Base-by-base conservation (phyloP, 768 basidiomycete genomes). In the Lactarius sp. region DNA sequence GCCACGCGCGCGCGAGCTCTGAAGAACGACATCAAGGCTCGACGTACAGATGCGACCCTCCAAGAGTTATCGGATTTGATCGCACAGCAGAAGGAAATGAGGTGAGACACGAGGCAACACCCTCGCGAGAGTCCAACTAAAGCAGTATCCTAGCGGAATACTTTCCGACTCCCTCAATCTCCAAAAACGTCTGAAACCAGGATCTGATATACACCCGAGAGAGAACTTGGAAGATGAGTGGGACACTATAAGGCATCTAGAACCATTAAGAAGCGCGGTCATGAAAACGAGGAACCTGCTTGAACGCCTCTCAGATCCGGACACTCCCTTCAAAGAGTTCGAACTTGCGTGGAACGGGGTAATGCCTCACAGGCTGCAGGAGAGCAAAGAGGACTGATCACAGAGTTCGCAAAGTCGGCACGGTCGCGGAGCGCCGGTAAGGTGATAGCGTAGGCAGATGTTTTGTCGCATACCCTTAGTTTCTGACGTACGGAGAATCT, bases 311-410 rank as follows among this genome's bases (percentile, higher is more conserved):
- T 56, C 41, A 8, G 59, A 56, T 33, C 49, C 47, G 18, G 33
- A 46, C 9, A 16, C 52, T 27, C 63, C 63, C 0, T 27, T 33
- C 6, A 14, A 36, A 27, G 63, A 64, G 49, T 60, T 64, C 27
- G 42, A 60, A 22, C 47, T 51, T 44, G 63, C 54, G 2, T 64
- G 58, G 59, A 56, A 64, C 1, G 63, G 63, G 27, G 60, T 64
- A 18, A 64, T 64, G 63, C 49, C 47, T 8, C 39, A 6, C 44
- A 54, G 27, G 39, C 37, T 64, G 12, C 46, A 10, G 16, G n/a
- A 59, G 50, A 50, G 16, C 4, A 47, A 47, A 47, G 39, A 53
- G 52, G 37, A 41, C 3, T 34, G 51, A 51, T n/a, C 6, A 33
- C 52, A 18, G 34, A 7, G 9, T 10, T 18, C 4, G 52, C 44